These are phyloP conservation scores for Trametes cubensis DNA, from an alignment of 768 basidiomycete species.

Conservation along the genomic window DNA sequence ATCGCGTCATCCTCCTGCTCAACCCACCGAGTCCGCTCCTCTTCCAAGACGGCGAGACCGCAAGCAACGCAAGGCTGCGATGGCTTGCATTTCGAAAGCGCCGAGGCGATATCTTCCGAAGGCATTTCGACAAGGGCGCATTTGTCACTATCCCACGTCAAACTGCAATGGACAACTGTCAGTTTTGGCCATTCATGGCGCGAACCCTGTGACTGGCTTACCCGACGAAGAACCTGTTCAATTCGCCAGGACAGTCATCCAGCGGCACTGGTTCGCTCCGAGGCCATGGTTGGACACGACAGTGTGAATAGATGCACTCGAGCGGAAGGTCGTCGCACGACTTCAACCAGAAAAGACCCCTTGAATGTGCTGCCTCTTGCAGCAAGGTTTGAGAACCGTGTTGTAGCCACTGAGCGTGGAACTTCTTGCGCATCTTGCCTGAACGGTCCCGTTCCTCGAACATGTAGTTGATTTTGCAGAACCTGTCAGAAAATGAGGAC, in stretches of 20 bases:
- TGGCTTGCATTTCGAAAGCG: slow-evolving; percentile 34
- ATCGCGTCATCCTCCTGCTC: slow-evolving; percentile 40
- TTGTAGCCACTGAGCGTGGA: slow-evolving; percentile 73
- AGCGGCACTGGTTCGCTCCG: slow-evolving; percentile 48
- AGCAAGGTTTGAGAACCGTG: slow-evolving; percentile 69
- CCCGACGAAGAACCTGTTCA: slow-evolving; percentile 61
- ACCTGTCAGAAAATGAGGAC: slow-evolving; percentile 47
- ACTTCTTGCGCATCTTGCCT: slow-evolving; percentile 43
- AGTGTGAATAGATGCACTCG: slow-evolving; percentile 60
- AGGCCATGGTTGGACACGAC: slow-evolving; percentile 49
- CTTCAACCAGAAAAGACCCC: slow-evolving; percentile 56
- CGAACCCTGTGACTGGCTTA: slow-evolving; percentile 32
- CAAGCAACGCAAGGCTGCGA: slow-evolving; percentile 56
- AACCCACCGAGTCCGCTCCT: slow-evolving; percentile 31
- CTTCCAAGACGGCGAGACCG: slow-evolving; percentile 36
- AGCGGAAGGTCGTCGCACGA: slow-evolving; percentile 60
- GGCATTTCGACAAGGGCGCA: slow-evolving; percentile 52
- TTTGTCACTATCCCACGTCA: slow-evolving; percentile 53
- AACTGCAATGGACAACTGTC: slow-evolving; percentile 36
- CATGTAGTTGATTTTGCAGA: slow-evolving; percentile 68
- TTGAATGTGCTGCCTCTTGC: slow-evolving; percentile 67
- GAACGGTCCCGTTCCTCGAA: slow-evolving; percentile 41
- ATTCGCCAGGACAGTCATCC: slow-evolving; percentile 44
- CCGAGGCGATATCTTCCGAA: slow-evolving; percentile 33
- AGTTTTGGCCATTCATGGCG: not conserved